Evolutionary conservation across 1,284 basidiomycete genomes (phyloP).

Genomic region (Psilocybe mexicana): DNA sequence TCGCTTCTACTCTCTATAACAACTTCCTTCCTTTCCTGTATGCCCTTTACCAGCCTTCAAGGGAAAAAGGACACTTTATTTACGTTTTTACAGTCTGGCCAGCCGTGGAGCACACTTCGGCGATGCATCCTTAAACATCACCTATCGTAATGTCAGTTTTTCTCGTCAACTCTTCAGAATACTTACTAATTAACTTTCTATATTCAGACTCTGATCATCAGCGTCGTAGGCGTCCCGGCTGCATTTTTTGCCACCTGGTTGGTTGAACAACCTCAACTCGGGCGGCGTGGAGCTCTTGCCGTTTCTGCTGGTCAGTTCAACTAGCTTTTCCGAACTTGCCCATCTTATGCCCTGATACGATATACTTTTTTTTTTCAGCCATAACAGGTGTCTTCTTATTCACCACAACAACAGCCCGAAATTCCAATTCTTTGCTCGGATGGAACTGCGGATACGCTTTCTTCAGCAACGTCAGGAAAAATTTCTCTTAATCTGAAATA

Average conservation of each 20-base stretch:
- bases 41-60: slow-evolving; percentile 22
- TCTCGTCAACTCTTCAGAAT: neutral
- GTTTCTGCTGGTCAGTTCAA: slow-evolving; percentile 40
- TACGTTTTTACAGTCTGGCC: slow-evolving; percentile 39
- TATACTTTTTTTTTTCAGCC: slow-evolving; percentile 36
- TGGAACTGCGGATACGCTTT: slow-evolving; percentile 75
- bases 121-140: slow-evolving; percentile 57
- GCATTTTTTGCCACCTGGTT: slow-evolving; percentile 59
- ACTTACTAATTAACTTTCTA: neutral
- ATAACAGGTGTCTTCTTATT: slow-evolving; percentile 72
- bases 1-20: slow-evolving; percentile 68
- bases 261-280: slow-evolving; percentile 60
- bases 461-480: slow-evolving; percentile 50
- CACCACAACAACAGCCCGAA: slow-evolving; percentile 64
- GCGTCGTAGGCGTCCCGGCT: slow-evolving; percentile 70
- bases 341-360: slow-evolving; percentile 21
- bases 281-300: slow-evolving; percentile 63
- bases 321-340: slow-evolving; percentile 13
- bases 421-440: slow-evolving; percentile 62
- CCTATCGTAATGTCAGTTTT: slow-evolving; percentile 61
- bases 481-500: no score
- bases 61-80: neutral
- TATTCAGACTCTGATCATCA: slow-evolving; percentile 61
- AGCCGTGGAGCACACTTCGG: slow-evolving; percentile 63
- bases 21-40: slow-evolving; percentile 65